Evolutionary conservation across 1,284 basidiomycete genomes (phyloP), one percentile per base, ranked within the genome.

Genomic region (Malassezia dermatis): DNA sequence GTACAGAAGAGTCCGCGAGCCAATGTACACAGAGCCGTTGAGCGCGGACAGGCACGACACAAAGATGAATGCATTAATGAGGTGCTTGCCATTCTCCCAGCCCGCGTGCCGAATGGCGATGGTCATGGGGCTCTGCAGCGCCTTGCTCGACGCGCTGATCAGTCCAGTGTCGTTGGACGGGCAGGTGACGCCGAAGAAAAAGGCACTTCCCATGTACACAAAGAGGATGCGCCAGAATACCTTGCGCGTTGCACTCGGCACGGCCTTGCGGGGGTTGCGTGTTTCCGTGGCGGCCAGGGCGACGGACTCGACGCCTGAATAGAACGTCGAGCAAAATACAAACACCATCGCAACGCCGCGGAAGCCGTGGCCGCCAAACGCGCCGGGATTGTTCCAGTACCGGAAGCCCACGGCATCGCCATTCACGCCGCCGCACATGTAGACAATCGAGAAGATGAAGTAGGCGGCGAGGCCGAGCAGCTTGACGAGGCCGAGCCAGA

Each of bases 211-310:
- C 40, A 67, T 12, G 51, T 89, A 90, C 73, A 90, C 79, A 58
- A 81, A 63, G 28, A 78, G 78, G 63, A 91, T 87, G 66, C 85
- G 83, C 62, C 83, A 78, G 75, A 84, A 86, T 24, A 85, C 81
- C 8, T 81, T 79, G 56, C 80, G 79, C 39, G 56, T 60, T 6
- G 66, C 65, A n/a, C 51, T 45, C 4, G 66, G 66, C 26, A 68
- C 59, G 1, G 62, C 51, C 17, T 47, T 56, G 12, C 60, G 32
- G 2, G 66, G 66, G 30, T 66, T 65, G 27, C 48, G 45, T 0
- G 64, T 65, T 42, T 68, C 66, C 2, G 64, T 63, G 11, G 64
- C 66, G 6, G 64, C 63, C 55, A 63, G 58, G 6, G 63, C 61
- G 15, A 65, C 40, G 12, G 50, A 84, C 74, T 91, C 88, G n/a